Evolutionary conservation across 805 yeast species (phyloP).

Genomic region (Cyberlindnera maclurae): DNA sequence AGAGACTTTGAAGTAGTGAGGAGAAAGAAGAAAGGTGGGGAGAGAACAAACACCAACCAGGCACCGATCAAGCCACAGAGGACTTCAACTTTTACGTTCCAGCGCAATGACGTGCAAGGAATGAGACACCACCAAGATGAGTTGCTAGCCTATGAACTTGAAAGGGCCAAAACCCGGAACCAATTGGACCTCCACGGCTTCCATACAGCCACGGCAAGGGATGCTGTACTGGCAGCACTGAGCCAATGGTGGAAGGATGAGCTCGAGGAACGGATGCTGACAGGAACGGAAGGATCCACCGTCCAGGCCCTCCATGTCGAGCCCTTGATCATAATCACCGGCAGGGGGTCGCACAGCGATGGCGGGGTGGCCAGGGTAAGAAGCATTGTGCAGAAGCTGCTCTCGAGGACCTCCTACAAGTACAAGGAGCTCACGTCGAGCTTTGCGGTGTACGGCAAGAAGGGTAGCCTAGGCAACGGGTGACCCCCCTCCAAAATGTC

Average conservation of each 20-base stretch:
- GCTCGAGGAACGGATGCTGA: slow-evolving; percentile 31
- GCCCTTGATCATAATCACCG: slow-evolving; percentile 49
- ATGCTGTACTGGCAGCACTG: slow-evolving; percentile 30
- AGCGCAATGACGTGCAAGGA: background rate
- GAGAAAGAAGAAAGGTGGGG: background rate
- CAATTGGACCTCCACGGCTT: slow-evolving; percentile 53
- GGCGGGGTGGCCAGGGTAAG: slow-evolving; percentile 48
- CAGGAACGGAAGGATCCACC: slow-evolving; percentile 32
- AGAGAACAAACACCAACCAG: background rate
- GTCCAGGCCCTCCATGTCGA: slow-evolving; percentile 33
- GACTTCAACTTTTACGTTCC: background rate
- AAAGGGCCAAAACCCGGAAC: slow-evolving; percentile 13
- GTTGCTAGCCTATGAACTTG: background rate
- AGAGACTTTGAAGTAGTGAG: background rate
- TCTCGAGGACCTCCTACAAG: slow-evolving; percentile 32
- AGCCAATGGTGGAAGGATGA: slow-evolving; percentile 62
- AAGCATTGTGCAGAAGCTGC: slow-evolving; percentile 32
- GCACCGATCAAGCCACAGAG: background rate
- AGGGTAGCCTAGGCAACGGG: background rate
- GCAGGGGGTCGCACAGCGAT: slow-evolving; percentile 63
- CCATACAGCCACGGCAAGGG: slow-evolving; percentile 40
- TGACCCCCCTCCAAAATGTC: no score
- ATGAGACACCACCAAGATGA: background rate
- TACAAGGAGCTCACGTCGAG: slow-evolving; percentile 41
- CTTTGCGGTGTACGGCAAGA: slow-evolving; percentile 38